Percentiles rank a stretch among this genome's conserved stretches.
Conservation (phyloP, 768 basidiomycete genomes). For the Termitomyces sp. region DNA sequence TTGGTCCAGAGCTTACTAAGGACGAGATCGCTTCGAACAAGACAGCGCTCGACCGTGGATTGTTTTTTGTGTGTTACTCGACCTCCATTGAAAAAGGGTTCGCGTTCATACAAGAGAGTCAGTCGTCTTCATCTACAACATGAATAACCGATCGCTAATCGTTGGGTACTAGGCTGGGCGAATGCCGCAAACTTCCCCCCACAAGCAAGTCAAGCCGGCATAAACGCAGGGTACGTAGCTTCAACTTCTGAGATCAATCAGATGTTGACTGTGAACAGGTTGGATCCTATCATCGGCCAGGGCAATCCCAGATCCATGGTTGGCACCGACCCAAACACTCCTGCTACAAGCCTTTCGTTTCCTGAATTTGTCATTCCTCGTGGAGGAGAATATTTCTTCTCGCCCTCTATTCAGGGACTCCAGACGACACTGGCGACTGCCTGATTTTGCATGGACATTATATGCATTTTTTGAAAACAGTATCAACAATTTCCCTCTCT, state of each 20-base stretch:
- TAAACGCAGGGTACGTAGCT: slow-evolving; percentile 24
- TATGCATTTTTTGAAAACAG: too few species aligned
- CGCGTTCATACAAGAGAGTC: slow-evolving; percentile 35
- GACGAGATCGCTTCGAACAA: slow-evolving; percentile 28
- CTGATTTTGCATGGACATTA: neutral
- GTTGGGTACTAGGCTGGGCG: slow-evolving; percentile 26
- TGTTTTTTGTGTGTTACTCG: slow-evolving; percentile 41
- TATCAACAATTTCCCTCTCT: too few species aligned
- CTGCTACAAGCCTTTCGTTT: slow-evolving; percentile 23
- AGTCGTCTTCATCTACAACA: slow-evolving; percentile 8
- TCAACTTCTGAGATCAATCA: neutral
- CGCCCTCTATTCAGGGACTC: slow-evolving; percentile 41
- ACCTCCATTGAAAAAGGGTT: slow-evolving; percentile 34
- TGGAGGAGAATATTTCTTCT: slow-evolving; percentile 51
- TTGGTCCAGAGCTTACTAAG: slow-evolving; percentile 43
- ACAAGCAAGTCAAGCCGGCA: slow-evolving; percentile 13
- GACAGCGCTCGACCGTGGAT: slow-evolving; percentile 41
- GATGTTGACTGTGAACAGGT: slow-evolving; percentile 23
- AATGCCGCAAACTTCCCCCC: slow-evolving; percentile 31
- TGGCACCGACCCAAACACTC: slow-evolving; percentile 27
- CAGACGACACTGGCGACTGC: slow-evolving; percentile 24
- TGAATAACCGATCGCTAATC: neutral
- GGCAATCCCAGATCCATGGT: slow-evolving; percentile 15
- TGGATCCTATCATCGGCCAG: slow-evolving; percentile 44
- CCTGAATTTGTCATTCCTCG: slow-evolving; percentile 37